Conservation (phyloP, 2,329 filamentous ascomycete species). For the Beauveria pseudobassiana region DNA sequence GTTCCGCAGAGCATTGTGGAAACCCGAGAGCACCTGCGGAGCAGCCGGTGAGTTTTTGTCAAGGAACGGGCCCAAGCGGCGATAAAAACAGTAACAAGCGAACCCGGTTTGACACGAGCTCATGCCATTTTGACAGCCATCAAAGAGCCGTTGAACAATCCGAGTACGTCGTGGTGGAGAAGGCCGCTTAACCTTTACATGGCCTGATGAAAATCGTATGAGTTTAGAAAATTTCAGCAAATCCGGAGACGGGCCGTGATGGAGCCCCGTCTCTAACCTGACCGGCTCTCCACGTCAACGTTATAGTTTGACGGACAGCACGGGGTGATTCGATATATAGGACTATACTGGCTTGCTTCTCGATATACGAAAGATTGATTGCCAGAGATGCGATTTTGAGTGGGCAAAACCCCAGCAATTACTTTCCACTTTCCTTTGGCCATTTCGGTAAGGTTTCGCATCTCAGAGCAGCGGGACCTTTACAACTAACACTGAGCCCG, state of each 20-base stretch:
- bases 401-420: neutral
- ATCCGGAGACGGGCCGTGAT: neutral
- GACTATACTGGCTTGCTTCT: neutral
- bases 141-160: neutral
- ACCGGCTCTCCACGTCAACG: neutral
- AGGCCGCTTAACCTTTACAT: neutral
- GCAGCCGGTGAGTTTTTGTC: neutral
- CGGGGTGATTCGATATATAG: neutral
- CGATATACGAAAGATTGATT: neutral
- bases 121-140: neutral
- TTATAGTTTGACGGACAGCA: neutral
- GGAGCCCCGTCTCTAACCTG: neutral
- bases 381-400: neutral
- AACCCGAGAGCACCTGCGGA: neutral
- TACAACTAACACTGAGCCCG: neutral
- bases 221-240: neutral
- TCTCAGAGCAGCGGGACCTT: neutral
- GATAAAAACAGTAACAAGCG: neutral
- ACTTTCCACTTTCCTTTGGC: neutral
- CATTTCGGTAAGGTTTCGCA: neutral
- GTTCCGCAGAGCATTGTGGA: neutral
- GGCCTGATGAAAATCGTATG: slow-evolving; percentile 8
- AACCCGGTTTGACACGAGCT: slow-evolving; percentile 5
- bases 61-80: neutral
- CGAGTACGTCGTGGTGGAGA: neutral